Conservation (phyloP, 352 stramenopile genomes). For the Phytopythium aichiense region DNA sequence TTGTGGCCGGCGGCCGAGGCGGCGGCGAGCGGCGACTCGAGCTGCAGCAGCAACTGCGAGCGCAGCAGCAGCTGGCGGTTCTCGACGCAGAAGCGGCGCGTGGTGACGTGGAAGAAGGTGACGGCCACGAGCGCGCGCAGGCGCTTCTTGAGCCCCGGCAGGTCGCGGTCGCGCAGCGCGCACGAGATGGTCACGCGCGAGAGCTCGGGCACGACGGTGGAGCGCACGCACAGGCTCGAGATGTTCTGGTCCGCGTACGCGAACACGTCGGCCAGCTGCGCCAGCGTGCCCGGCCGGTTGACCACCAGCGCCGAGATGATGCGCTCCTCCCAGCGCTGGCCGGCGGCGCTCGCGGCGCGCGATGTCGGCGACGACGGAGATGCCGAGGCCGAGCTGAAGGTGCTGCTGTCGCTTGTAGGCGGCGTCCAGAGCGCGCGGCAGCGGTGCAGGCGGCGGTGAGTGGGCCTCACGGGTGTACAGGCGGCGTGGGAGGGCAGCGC, state of each 20-base stretch:
- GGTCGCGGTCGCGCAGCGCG: conserved; percentile 42
- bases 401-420: conserved; percentile 1
- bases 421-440: neutral
- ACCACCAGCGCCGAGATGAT: conserved; percentile 77
- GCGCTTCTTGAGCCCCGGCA: conserved; percentile 49
- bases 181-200: conserved; percentile 75
- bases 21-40: conserved; percentile 14
- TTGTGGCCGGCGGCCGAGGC: neutral
- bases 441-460: neutral
- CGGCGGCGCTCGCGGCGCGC: neutral
- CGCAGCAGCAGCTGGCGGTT: conserved; percentile 64
- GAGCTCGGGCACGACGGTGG: conserved; percentile 69
- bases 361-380: neutral
- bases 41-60: conserved; percentile 52
- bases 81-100: conserved; percentile 50
- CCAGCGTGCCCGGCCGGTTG: conserved; percentile 57
- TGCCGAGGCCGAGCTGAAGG: neutral
- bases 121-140: conserved; percentile 60
- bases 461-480: neutral
- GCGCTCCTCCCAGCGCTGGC: conserved; percentile 37
- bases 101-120: conserved; percentile 80
- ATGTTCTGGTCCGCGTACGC: conserved; percentile 72
- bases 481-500: neutral
- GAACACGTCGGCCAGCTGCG: conserved; percentile 69
- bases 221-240: conserved; percentile 62